Conservation (phyloP, 768 basidiomycete genomes). For the Pholiota microspora region DNA sequence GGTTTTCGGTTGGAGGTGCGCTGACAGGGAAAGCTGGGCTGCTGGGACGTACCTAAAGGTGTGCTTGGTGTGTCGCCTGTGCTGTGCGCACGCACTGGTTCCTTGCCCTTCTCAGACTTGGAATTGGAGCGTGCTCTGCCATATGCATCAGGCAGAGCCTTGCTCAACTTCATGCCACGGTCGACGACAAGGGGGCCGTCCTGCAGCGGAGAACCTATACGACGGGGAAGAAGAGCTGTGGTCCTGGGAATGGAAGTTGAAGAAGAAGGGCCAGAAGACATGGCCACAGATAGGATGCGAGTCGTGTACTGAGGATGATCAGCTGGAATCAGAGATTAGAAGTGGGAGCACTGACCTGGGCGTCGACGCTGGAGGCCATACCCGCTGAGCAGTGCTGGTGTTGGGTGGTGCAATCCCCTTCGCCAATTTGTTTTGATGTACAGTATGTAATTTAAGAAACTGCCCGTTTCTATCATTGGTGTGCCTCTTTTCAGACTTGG, state of each 20-base stretch:
- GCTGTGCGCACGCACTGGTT: conserved; percentile 20
- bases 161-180: conserved; percentile 17
- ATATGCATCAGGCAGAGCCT: conserved; percentile 16
- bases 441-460: conserved; percentile 7
- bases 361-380: background rate
- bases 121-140: conserved; percentile 16
- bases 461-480: conserved; percentile 9
- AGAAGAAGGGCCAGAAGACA: conserved; percentile 16
- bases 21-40: background rate
- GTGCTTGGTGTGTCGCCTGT: conserved; percentile 1
- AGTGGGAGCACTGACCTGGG: background rate
- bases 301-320: conserved; percentile 15
- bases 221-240: conserved; percentile 21
- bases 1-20: too few relatives aligned
- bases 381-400: background rate
- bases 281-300: conserved; percentile 14
- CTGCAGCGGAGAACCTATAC: conserved; percentile 17
- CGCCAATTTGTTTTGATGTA: background rate
- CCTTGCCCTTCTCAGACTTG: conserved; percentile 31
- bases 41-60: background rate
- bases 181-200: conserved; percentile 10
- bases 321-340: conserved; percentile 1
- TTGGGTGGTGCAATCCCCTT: background rate
- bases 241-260: conserved; percentile 19
- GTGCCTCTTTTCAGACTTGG: conserved; percentile 9